These are phyloP conservation scores for Colletotrichum gigasporum DNA, from an alignment of 2,329 filamentous ascomycete species.

Conservation along the genomic window DNA sequence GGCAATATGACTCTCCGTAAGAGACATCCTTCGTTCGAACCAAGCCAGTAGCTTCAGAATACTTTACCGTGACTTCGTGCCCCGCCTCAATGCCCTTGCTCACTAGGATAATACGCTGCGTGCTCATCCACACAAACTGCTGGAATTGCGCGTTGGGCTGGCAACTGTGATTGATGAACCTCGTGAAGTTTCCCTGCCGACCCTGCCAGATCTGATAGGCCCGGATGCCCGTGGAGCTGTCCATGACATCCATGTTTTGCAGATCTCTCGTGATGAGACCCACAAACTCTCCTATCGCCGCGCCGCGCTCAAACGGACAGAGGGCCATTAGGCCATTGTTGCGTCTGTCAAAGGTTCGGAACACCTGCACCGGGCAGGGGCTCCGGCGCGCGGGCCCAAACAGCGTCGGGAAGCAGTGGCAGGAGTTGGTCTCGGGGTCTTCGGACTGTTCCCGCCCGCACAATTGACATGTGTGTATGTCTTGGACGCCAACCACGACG, in stretches of 20 bases:
- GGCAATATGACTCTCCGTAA: conserved; percentile 63
- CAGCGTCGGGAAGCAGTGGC: conserved; percentile 62
- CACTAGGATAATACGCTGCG: conserved; percentile 63
- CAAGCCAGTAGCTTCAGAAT: conserved; percentile 67
- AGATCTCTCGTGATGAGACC: conserved; percentile 63
- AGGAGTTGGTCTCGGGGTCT: conserved; percentile 56
- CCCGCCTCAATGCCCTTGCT: conserved; percentile 63
- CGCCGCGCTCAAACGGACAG: conserved; percentile 59
- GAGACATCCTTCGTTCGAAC: conserved; percentile 63
- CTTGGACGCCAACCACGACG: conserved; percentile 37
- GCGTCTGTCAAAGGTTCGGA: conserved; percentile 60
- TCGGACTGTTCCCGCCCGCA: conserved; percentile 62
- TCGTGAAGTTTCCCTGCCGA: conserved; percentile 63
- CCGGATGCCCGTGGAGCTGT: conserved; percentile 46
- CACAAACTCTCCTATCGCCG: conserved; percentile 65
- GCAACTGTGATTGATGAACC: conserved; percentile 69
- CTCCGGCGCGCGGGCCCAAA: conserved; percentile 48
- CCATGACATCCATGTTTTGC: conserved; percentile 63
- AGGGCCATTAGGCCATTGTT: conserved; percentile 62
- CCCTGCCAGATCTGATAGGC: conserved; percentile 68
- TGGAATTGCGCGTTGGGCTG: conserved; percentile 66
- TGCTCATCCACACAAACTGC: conserved; percentile 64
- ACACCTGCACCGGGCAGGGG: conserved; percentile 57
- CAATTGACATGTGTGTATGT: conserved; percentile 45
- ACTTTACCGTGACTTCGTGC: conserved; percentile 66